These are phyloP conservation scores for Acacia pycnantha DNA, from an alignment of 331 rosid genomes.

Conservation along the genomic window DNA sequence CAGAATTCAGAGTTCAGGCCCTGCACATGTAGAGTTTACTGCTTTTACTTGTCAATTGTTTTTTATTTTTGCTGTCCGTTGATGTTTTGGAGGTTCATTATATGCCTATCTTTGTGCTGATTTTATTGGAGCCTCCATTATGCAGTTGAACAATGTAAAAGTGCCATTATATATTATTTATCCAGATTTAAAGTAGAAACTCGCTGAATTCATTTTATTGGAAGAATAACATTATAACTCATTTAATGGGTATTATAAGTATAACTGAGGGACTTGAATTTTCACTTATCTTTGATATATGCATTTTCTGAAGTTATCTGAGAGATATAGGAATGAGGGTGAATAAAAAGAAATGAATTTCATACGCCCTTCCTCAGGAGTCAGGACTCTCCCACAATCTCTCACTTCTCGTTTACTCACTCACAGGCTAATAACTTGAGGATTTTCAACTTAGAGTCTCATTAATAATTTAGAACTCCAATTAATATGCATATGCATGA, in stretches of 20 bases:
- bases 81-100: slow-evolving; percentile 27
- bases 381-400: no score
- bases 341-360: no score
- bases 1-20: slow-evolving; percentile 32
- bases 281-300: no score
- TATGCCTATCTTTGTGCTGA: slow-evolving; percentile 12
- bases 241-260: no score
- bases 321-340: no score
- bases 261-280: no score
- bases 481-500: no score
- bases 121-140: background rate
- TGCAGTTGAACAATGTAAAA: background rate
- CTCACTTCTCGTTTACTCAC: no score
- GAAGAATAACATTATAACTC: background rate
- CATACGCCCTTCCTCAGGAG: no score
- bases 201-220: background rate
- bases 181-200: background rate
- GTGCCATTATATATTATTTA: background rate
- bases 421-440: no score
- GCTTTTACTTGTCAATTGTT: slow-evolving; percentile 29
- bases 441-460: no score
- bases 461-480: background rate
- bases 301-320: no score
- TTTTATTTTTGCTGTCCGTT: slow-evolving; percentile 14
- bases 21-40: slow-evolving; percentile 18